Evolutionary conservation across 2,329 filamentous ascomycete species (phyloP), one percentile per base, ranked within the genome.

Genomic region (Monilinia fructigena): DNA sequence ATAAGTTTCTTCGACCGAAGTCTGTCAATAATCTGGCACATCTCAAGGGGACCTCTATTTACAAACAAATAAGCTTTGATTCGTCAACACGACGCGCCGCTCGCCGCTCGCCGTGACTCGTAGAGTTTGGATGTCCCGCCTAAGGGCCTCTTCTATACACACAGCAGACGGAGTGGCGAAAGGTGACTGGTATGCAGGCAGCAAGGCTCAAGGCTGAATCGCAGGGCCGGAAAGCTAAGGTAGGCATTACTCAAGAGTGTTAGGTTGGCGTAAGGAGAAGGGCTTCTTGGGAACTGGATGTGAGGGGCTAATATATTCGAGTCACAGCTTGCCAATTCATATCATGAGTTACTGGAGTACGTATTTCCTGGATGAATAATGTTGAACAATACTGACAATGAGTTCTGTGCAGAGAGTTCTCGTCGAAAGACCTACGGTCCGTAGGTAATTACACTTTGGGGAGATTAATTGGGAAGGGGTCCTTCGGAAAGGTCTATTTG

Each of bases 401-500:
- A 54, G 68, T 66, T 35, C 60, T 67, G 35, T 72, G 67, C 78
- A 97, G 92, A 82, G 94, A 98, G 80, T 99, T 99, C 82, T 89
- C 92, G 68, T 92, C 91, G 73, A 90, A 90, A 77, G 94, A 99
- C 71, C 86, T 99, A 72, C 89, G 90, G 75, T 92, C 89, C 65
- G 95, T 99, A 68, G 95, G 95, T 73, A 98, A 97, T 81, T 99
- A 99, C 79, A 89, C 89, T 47, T 85, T 99, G 66, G 95, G 95
- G 55, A 89, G 89, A 68, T 83, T 99, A 67, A 97, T 99, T 76
- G 95, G 95, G 72, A 99, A 98, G 77, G 95, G 95, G 67, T 97
- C 93, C 70, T 99, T 99, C 79, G 95, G 95, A 74, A 98, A 97
- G 80, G 95, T 99, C 75, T 99, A 99, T 78, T 84, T 99, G 67